Base-by-base conservation (phyloP, 179 eudicot species). In the Beta macrorhiza region DNA sequence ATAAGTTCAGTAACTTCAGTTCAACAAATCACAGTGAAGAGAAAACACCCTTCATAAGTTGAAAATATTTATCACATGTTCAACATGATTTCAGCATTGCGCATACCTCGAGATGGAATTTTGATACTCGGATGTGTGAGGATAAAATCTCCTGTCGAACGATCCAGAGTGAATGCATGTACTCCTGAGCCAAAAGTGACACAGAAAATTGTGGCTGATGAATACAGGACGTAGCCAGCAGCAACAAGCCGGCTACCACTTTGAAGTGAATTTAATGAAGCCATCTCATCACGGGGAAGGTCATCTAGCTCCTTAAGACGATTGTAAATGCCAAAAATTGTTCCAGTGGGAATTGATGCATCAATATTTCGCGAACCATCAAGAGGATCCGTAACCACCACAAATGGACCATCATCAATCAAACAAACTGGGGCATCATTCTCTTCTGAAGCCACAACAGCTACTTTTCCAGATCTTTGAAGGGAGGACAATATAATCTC, bases 271-370 rank as follows among this genome's bases (percentile, higher is more conserved):
- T 97, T 97, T 11, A 93, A 81, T n/a, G 79, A 75, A 15, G 98
- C 97, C 82, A 89, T 97, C 80, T 97, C 99, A 84, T 90, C 92
- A 61, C 79, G 64, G 0, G 97, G 97, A 67, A 92, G 87, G 82
- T 85, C 84, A 91, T 96, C 99, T 44, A 91, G 75, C 88, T 92
- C 99, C 68, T 42, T 80, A 7, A 94, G 94, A 19, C 97, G 95
- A 51, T 86, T 91, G 75, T 97, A 94, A 77, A 94, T 83, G 70
- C 99, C 99, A 77, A 97, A 97, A 47, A 97, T 97, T 47, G 98
- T 92, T 79, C 99, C 99, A 0, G 99, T 97, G 57, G 99, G 99
- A 72, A 97, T 97, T 8, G 99, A 97, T 70, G 99, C 99, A 85
- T 97, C 99, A 52, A 97, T 97, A 80, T 97, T 97, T 8, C 98